Base-by-base conservation (phyloP, 768 basidiomycete genomes). In the Rhodotorula babjevae region DNA sequence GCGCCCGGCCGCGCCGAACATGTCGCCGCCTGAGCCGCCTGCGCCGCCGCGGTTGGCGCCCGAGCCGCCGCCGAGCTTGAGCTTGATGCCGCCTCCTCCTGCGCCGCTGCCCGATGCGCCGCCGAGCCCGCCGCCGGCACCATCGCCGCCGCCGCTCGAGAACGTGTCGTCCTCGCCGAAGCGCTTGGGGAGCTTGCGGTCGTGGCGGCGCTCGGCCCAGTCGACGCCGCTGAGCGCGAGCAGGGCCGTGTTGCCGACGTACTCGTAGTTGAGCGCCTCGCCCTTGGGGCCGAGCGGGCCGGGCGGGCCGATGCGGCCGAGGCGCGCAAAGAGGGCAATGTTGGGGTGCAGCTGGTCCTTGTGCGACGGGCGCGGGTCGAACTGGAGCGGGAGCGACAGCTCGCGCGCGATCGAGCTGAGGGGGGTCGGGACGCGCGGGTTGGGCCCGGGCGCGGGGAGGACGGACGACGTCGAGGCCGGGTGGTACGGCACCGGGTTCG, bases 281-380 rank as follows among this genome's bases (percentile, higher is more conserved):
- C 78, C 78, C 42, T 75, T 77, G 0, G 74, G 57, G 7, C 74
- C 72, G 16, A 79, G 56, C 12, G 78, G 78, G 1, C 74, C 78
- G 0, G 78, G 78, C 21, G 77, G 78, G 14, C 77, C 78, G 52
- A 79, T 74, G 21, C 78, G 60, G 0, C 68, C 72, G 29, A 76
- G 61, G 12, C 78, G 69, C 27, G 55, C 55, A 66, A 79, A 79
- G 57, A 79, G 64, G 14, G 60, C 50, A 19, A 73, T 59, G 58
- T 72, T 69, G n/a, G 67, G 68, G 25, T 71, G 63, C 31, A 67
- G 29, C 44, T 68, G 57, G 31, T 64, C 56, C 6, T 23, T 42
- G 33, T 60, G 55, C 25, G 47, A 36, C 0, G 67, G 63, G 58
- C 66, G 58, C n/a, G 36, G 27, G 49, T 72, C 71, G 55, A 68